Conservation (phyloP, 352 stramenopile species). For the Phytopythium kandeliae region DNA sequence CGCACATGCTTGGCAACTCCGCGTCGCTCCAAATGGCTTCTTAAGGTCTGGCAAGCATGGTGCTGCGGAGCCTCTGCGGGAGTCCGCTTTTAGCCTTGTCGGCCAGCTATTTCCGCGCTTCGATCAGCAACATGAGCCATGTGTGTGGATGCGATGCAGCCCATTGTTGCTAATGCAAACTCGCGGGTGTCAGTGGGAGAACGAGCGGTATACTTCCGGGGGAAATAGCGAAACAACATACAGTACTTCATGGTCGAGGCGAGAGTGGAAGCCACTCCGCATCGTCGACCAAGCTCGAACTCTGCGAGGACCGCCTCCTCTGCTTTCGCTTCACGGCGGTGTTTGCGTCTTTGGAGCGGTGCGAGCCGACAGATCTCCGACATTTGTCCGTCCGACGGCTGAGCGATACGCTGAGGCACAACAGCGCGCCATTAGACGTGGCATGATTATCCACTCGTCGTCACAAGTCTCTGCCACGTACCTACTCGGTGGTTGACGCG, state of each 20-base stretch:
- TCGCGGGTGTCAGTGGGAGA: background rate
- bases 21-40: background rate
- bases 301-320: background rate
- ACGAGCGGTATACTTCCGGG: background rate
- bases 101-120: background rate
- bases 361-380: too few species aligned
- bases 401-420: background rate
- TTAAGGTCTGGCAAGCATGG: background rate
- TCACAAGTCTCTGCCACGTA: background rate
- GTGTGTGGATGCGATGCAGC: too few species aligned
- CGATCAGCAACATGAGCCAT: background rate
- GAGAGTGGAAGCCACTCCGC: background rate
- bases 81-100: background rate
- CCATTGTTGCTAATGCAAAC: too few species aligned
- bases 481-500: background rate
- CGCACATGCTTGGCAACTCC: background rate
- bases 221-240: constrained; percentile 4
- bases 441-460: too few species aligned
- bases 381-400: too few species aligned
- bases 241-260: background rate
- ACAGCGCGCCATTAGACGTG: too few species aligned
- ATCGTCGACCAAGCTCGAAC: background rate
- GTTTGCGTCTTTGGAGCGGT: background rate
- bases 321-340: background rate
- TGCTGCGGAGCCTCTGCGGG: background rate